These are phyloP conservation scores for Cetraspora pellucida DNA, from an alignment of 192 early-diverging fungal genomes.

Conservation along the genomic window DNA sequence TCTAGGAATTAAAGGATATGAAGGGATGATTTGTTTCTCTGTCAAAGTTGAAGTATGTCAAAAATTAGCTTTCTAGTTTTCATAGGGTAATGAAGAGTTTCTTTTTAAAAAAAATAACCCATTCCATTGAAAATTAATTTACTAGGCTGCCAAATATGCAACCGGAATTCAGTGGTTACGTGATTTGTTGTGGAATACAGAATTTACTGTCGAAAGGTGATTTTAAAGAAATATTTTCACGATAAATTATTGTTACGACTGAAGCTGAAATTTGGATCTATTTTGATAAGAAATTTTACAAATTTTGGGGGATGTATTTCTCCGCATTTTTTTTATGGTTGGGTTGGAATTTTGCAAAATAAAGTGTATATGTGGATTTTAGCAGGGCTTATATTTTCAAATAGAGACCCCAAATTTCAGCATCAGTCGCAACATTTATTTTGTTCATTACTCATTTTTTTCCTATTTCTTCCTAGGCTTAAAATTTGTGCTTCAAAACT, in stretches of 20 bases:
- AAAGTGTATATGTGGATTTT: too few relatives aligned
- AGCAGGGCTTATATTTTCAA: too few relatives aligned
- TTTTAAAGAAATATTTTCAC: too few relatives aligned
- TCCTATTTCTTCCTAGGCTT: slow-evolving; percentile 34
- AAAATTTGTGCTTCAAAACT: slow-evolving; percentile 56
- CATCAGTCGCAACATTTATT: background rate
- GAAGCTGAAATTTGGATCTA: too few relatives aligned
- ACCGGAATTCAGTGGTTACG: slow-evolving; percentile 56
- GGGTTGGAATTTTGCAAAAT: too few relatives aligned
- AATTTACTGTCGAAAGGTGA: slow-evolving; percentile 55
- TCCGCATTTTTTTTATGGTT: too few relatives aligned
- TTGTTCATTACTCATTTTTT: background rate
- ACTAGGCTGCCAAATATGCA: slow-evolving; percentile 49
- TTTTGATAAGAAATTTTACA: too few relatives aligned
- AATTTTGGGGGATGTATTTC: too few relatives aligned
- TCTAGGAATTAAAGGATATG: slow-evolving; percentile 48
- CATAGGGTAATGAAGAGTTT: background rate
- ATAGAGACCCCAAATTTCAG: too few relatives aligned
- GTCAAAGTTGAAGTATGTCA: slow-evolving; percentile 42
- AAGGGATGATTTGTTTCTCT: slow-evolving; percentile 37
- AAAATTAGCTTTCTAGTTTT: background rate
- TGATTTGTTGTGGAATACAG: slow-evolving; percentile 57
- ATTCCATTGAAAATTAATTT: too few relatives aligned
- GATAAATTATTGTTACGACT: too few relatives aligned
- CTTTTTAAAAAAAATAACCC: too few relatives aligned